Base-by-base conservation (phyloP, 768 basidiomycete genomes). In the Boletus patriciae region DNA sequence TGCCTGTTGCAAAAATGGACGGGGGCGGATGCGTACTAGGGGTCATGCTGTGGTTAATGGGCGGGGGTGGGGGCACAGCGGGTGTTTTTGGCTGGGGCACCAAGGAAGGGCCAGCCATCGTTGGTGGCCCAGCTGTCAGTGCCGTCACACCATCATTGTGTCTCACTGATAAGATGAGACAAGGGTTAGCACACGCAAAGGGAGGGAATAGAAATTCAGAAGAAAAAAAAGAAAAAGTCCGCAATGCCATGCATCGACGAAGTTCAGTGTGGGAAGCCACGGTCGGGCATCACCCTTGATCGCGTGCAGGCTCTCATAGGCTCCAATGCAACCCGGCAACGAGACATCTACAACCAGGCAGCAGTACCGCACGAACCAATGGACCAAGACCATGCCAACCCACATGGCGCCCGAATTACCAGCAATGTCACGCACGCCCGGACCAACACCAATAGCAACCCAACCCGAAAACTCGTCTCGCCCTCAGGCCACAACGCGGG, bases 21-120 rank as follows among this genome's bases (percentile, higher is more conserved):
- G 62, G 69, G 1, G 74, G 65, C 31, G 70, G 70, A 45, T 71
- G 70, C 0, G 71, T 71, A 19, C 61, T 72, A 18, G 70, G 70
- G 1, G 70, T 71, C 69, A 72, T 70, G 33, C 69, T 72, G 37
- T 70, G 63, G 3, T 31, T 3, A 2, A 69, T 53, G 11, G 44
- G 61, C 3, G 62, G 54, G 18, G 49, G 57, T 8, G 51, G 36
- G 15, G 65, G 38, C 0, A 57, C 50, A 10, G 33, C 50, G 6
- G 69, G 69, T 6, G 67, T 71, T 47, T 60, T 67, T 23, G 62
- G 55, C 27, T 42, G 62, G 38, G 58, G 54, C 0, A 54, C 37
- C 25, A 57, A 47, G 16, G 60, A 46, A 34, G 54, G 62, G 2
- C 47, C 56, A 19, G 54, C 41, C 4, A 63, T 53, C 0, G 55